Base-by-base conservation (phyloP, 2,329 filamentous ascomycete genomes). In the Aspergillus costaricaensis region DNA sequence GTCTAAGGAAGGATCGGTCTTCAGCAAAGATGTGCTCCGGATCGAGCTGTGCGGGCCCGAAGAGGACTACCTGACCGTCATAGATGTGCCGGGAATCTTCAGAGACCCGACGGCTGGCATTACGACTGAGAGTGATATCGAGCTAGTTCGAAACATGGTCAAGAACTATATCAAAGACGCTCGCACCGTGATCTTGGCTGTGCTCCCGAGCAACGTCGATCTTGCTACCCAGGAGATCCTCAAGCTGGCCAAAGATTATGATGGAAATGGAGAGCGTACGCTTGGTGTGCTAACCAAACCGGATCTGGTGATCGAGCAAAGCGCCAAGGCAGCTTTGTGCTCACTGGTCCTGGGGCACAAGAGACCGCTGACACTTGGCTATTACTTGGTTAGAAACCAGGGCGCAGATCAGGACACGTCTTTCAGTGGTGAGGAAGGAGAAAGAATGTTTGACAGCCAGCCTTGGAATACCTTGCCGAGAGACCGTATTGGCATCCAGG, bases 261-360 rank as follows among this genome's bases (percentile, higher is more conserved):
- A 82, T 62, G 63, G 60, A 0, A 59, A 65, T 4, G 77, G 79
- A 0, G 62, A 67, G 32, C 69, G 80, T 43, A 82, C 80, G 0
- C 56, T 83, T 0, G 78, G 79, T 0, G 72, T 83, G 3, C 74
- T 88, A 0, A 89, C 86, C 0, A 89, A 88, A 64, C 82, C 85
- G 0, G 87, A 90, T 59, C 73, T 88, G 0, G 80, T 82, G 14
- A 49, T 23, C 7, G 44, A 49, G 44, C 23, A 27, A 15, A 49
- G 44, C 7, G 71, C 77, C 43, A 60, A 65, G 27, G 74, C 23
- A 25, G 14, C 23, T 17, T 17, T 30, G 21, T 49, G 44, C 23
- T 27, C 44, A n/a, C n/a, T 52, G 21, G 25, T 58, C 5, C 19
- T 50, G 17, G 38, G 23, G 1, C 12, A 27, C 7, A 48, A 38